A percentile compares a stretch with the other conserved stretches of the same genome.
phyloP scores from a whole-genome alignment of 176 grass and related monocot genomes.

The Tillandsia leiboldiana region DNA sequence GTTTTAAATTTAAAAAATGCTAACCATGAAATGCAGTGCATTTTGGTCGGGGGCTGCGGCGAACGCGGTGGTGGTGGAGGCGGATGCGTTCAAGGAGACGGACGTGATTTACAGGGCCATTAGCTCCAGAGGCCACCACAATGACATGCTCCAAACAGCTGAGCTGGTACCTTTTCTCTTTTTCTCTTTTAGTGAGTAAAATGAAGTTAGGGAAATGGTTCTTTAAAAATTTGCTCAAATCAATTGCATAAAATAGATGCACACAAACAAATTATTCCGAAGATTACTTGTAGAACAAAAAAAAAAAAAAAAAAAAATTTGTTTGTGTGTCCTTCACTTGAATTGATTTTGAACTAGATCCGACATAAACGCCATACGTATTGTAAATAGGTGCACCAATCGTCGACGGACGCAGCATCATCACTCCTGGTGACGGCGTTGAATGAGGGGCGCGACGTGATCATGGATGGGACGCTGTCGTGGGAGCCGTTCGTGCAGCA shows the following conservation, averaged over 20 bases:
- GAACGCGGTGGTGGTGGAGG: slow-evolving; percentile 84
- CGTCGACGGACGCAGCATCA: slow-evolving; percentile 79
- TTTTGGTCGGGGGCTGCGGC: slow-evolving; percentile 64
- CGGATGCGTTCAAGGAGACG: slow-evolving; percentile 87
- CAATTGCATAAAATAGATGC: no score
- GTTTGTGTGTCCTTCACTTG: no score
- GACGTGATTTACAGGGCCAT: slow-evolving; percentile 83
- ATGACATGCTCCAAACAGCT: slow-evolving; percentile 82
- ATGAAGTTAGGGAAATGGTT: no score
- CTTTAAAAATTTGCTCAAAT: no score
- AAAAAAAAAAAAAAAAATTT: no score
- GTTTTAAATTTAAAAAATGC: neutral
- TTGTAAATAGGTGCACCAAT: slow-evolving; percentile 65
- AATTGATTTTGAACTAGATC: no score
- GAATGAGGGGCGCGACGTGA: slow-evolving; percentile 92
- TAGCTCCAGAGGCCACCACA: slow-evolving; percentile 72
- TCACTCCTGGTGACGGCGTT: slow-evolving; percentile 94
- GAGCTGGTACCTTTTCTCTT: slow-evolving; percentile 48
- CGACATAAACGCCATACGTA: neutral
- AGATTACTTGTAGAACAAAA: no score
- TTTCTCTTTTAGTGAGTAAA: no score
- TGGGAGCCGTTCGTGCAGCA: slow-evolving; percentile 93
- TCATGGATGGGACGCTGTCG: slow-evolving; percentile 91
- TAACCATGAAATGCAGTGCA: slow-evolving; percentile 24
- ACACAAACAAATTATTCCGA: no score